A percentile compares a stretch with the other conserved stretches of the same genome.
These are phyloP conservation scores for Aspergillus asperescens DNA, from an alignment of 495 filamentous ascomycete species.

Conservation along the genomic window DNA sequence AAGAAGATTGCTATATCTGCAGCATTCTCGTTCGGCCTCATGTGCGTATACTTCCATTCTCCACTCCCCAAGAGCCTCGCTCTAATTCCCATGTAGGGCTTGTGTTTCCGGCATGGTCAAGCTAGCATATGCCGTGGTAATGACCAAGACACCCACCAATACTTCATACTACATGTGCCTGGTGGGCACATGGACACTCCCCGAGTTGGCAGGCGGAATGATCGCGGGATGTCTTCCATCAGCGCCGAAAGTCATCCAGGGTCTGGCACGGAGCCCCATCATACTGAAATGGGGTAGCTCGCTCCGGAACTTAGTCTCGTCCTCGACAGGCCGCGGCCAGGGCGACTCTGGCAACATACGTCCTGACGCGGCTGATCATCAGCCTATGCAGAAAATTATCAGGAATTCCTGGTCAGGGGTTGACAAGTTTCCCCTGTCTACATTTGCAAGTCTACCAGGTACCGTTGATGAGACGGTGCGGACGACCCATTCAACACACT, in stretches of 20 bases:
- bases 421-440: no score
- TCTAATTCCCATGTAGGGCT: not conserved
- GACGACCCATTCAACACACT: no score
- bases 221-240: not conserved
- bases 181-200: not conserved
- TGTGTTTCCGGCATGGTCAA: not conserved
- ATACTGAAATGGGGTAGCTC: not conserved
- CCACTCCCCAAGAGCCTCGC: no score
- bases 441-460: no score
- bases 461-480: no score
- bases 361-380: no score
- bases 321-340: no score
- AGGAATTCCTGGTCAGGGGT: no score
- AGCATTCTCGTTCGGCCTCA: not conserved
- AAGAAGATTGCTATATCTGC: not conserved
- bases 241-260: not conserved
- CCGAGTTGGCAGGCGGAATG: slow-evolving; percentile 1
- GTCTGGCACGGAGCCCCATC: not conserved
- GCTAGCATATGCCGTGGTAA: not conserved
- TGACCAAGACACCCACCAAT: not conserved
- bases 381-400: no score
- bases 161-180: not conserved
- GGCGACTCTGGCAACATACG: no score
- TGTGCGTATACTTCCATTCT: not conserved
- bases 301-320: no score